These are phyloP conservation scores for Aleurites moluccanus DNA, from an alignment of 441 rosid species.

Conservation along the genomic window DNA sequence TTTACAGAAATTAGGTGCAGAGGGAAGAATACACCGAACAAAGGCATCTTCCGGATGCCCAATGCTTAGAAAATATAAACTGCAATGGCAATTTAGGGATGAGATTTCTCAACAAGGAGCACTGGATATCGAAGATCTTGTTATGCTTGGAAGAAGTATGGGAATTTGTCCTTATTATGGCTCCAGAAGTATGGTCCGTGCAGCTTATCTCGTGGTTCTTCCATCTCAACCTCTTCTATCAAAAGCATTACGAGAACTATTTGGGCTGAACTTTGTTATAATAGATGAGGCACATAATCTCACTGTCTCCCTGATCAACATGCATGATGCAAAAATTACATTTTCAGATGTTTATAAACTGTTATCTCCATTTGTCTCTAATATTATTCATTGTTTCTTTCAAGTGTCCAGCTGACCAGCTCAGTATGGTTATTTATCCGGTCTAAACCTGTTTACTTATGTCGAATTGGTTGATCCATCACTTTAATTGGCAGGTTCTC, in stretches of 20 bases:
- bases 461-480: neutral
- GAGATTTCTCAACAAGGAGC: conserved; percentile 60
- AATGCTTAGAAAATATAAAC: conserved; percentile 69
- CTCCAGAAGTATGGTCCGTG: conserved; percentile 67
- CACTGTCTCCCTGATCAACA: conserved; percentile 89
- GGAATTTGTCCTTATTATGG: conserved; percentile 95
- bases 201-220: conserved; percentile 89
- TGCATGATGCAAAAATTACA: conserved; percentile 85
- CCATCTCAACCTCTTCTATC: conserved; percentile 96
- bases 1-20: conserved; percentile 60
- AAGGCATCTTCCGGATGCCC: conserved; percentile 82
- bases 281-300: conserved; percentile 99
- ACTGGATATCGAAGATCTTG: conserved; percentile 92
- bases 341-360: conserved; percentile 53
- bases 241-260: conserved; percentile 86
- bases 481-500: neutral
- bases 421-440: neutral
- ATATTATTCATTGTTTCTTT: conserved; percentile 9
- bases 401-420: conserved; percentile 9
- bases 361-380: conserved; percentile 14
- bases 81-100: conserved; percentile 60
- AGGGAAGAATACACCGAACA: conserved; percentile 47
- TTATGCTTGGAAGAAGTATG: conserved; percentile 64
- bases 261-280: conserved; percentile 79
- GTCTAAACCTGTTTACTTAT: neutral